phyloP scores from a whole-genome alignment of 2,329 filamentous ascomycete genomes.

The Zymoseptoria crescenta region DNA sequence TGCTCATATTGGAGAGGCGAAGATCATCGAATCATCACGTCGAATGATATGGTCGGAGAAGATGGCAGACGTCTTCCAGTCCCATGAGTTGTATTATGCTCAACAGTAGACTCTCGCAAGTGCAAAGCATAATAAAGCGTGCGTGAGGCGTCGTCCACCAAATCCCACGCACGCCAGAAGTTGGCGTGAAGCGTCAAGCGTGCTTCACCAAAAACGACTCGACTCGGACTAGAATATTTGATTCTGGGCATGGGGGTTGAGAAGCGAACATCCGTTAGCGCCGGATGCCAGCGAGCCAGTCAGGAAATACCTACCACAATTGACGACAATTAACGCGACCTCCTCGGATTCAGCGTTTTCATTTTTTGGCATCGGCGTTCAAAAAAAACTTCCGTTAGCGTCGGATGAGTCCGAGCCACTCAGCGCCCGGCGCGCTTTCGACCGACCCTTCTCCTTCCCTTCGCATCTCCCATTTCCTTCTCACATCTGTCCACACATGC shows the following conservation, averaged over 20 bases:
- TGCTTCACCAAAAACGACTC: no score
- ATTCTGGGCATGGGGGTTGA: not conserved
- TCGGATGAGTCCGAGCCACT: not conserved
- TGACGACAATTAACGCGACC: not conserved
- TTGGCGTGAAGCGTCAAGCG: no score
- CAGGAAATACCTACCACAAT: no score
- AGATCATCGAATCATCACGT: not conserved
- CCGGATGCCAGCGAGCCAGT: not conserved
- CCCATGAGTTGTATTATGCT: no score
- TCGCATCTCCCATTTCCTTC: not conserved
- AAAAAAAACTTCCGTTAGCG: not conserved
- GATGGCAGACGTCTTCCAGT: not conserved
- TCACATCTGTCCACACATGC: not conserved
- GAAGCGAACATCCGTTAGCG: not conserved
- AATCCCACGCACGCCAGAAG: no score
- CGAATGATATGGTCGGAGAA: not conserved
- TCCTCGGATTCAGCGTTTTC: not conserved
- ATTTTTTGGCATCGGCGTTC: not conserved
- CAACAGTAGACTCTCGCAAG: no score
- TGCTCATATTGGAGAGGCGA: slow-evolving; percentile 6
- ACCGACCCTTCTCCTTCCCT: not conserved
- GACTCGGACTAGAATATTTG: not conserved
- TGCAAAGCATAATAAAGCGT: no score
- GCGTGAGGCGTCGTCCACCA: no score
- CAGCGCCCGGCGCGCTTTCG: not conserved